Base-by-base conservation (phyloP, 1,284 basidiomycete genomes). In the Athelia psychrophila region DNA sequence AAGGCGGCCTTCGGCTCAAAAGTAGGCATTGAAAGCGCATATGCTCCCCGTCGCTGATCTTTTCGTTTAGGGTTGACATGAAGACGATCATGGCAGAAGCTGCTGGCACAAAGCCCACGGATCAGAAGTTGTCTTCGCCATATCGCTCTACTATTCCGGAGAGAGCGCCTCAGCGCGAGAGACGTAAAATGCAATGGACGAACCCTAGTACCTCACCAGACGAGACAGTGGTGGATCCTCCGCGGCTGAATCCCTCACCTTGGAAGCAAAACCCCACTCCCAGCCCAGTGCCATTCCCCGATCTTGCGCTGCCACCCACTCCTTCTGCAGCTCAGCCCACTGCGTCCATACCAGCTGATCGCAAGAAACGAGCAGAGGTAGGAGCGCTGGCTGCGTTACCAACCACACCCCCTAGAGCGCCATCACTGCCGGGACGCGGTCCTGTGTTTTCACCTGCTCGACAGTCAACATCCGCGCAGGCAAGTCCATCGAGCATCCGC, bases 31-130 rank as follows among this genome's bases (percentile, higher is more conserved):
- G 27, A 13, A 5, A 30, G 27, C 13, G 5, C 13, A 30, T 13
- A 30, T 30, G 6, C 5, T 35, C 47, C 18, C 24, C 30, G 20
- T 46, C 44, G 47, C 22, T 50, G 32, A 23, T 47, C 30, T 23
- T 15, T 38, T 22, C 50, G 30, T 50, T 50, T 57, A 92, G 88
- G 24, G 80, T 86, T 9, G 92, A 96, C 63, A 84, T 97, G 76
- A 86, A 90, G 58, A 75, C 82, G 19, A 86, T 98, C 55, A 93
- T 97, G 83, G 91, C 89, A 0, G 91, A 93, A 64, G 82, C 84
- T 1, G 81, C 82, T 40, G 70, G 53, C 23, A 59, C 61, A 24
- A 67, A 65, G 53, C 55, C 47, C 19, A 48, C 51, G 2, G 52
- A 49, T 33, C 49, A 30, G 24, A 36, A 23, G 18, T 40, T 46